Base-by-base conservation (phyloP, 2,329 filamentous ascomycete species). In the Gyromitra esculenta region DNA sequence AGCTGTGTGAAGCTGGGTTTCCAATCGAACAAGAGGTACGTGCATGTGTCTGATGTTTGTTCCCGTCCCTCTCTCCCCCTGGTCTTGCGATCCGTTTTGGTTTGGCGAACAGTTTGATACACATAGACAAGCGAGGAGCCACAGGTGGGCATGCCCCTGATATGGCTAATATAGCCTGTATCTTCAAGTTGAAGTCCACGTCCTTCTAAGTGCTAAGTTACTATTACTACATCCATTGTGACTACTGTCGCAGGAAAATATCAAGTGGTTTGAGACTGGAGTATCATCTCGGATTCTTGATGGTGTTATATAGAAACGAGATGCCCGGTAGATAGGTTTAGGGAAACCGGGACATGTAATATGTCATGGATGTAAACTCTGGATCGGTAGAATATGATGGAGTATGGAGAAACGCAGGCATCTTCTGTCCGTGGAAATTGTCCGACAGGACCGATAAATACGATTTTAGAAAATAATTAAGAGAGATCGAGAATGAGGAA, bases 41-140 rank as follows among this genome's bases (percentile, higher is more conserved):
- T 78, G 74, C 77, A 77, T 77, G 57, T 72, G 77, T 77, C 77
- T 78, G 77, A 78, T 78, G 69, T 78, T 75, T 77, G 75, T 68
- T 75, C 60, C 75, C 75, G 75, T 54, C 67, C 60, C 25, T 31
- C 45, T 74, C 39, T 75, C 67, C 73, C 73, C 73, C 71, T 77
- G 70, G 75, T 77, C 57, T 60, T 74, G 59, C 70, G 75, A 74
- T 77, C 75, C 75, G 74, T 62, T 76, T 67, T 62, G 60, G 62
- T 76, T 74, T 76, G 74, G 75, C 70, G 75, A 77, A 77, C 75
- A 75, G 75, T 77, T 77, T 77, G 75, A 75, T 77, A 75, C 70
- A 73, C 74, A 68, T 65, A 59, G 71, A 74, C 75, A 77, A 77
- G 75, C 75, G 75, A 77, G 70, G 54, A 76, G 63, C 62, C 60